Evolutionary conservation across 352 stramenopile species (phyloP).

Genomic region (Discostella stelligera): DNA sequence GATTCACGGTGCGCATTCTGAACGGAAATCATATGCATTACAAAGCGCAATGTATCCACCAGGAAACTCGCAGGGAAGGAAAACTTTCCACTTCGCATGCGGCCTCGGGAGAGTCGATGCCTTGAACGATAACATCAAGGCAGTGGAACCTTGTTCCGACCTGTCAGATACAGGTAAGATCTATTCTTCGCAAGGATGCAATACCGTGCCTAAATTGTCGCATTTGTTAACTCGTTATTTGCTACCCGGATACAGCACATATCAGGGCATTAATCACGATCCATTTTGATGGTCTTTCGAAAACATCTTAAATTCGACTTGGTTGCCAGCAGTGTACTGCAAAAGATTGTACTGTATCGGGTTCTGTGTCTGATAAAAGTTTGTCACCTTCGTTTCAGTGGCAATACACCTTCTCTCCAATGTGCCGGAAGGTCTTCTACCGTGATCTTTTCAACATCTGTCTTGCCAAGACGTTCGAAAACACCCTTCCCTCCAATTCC

Average conservation of each 20-base stretch:
- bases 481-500: conserved; percentile 29
- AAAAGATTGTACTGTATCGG: not conserved
- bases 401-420: conserved; percentile 40
- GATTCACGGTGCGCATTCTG: conserved; percentile 6
- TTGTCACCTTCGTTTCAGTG: conserved; percentile 12
- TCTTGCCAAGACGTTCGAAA: conserved; percentile 15
- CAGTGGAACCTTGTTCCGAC: conserved; percentile 25
- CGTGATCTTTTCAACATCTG: conserved; percentile 10
- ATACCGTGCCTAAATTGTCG: not conserved
- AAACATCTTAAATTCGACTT: not conserved
- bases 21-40: conserved; percentile 26
- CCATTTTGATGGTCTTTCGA: conserved; percentile 26
- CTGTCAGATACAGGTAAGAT: conserved; percentile 5
- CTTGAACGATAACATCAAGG: conserved; percentile 32
- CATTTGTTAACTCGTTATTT: not conserved
- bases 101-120: conserved; percentile 23
- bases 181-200: not conserved
- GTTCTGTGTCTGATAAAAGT: not conserved
- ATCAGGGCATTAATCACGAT: conserved; percentile 30
- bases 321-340: not conserved
- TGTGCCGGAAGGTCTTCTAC: conserved; percentile 28
- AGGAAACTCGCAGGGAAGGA: conserved; percentile 7
- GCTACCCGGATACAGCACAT: conserved; percentile 24
- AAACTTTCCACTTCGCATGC: conserved; percentile 38
- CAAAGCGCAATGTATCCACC: conserved; percentile 16